Evolutionary conservation across 148 eudicot species (phyloP).

Genomic region (Rhododendron kiyosumense): DNA sequence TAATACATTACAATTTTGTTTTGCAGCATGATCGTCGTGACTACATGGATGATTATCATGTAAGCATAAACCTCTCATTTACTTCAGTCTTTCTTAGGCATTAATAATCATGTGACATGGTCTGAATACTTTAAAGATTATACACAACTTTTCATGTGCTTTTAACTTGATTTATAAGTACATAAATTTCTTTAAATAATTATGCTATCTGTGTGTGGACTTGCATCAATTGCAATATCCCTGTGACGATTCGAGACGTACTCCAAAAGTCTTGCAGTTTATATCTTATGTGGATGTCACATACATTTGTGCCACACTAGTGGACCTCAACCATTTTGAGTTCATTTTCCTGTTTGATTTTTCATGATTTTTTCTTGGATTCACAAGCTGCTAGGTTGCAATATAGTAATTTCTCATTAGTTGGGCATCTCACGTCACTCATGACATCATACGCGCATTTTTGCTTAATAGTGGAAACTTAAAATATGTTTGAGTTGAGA

Average conservation of each 20-base stretch:
- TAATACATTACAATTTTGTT: background rate
- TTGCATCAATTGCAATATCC: background rate
- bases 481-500: background rate
- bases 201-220: background rate
- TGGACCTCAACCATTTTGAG: background rate
- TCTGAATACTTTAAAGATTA: background rate
- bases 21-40: conserved; percentile 1
- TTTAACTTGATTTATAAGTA: background rate
- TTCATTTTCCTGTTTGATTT: background rate
- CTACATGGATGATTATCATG: conserved; percentile 67
- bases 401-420: background rate
- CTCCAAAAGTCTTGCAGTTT: background rate
- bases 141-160: background rate
- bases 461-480: background rate
- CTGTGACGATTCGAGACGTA: background rate
- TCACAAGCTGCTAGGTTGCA: background rate
- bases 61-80: conserved; percentile 26
- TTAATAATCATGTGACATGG: background rate
- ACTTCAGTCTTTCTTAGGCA: background rate
- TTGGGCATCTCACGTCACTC: background rate
- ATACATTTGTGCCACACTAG: background rate
- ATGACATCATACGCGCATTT: background rate
- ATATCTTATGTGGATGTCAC: background rate
- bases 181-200: background rate
- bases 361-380: background rate